Percentiles rank a stretch among this genome's conserved stretches.
phyloP scores from a whole-genome alignment of 2,329 filamentous ascomycete species.

The Penicillium sclerotiorum region DNA sequence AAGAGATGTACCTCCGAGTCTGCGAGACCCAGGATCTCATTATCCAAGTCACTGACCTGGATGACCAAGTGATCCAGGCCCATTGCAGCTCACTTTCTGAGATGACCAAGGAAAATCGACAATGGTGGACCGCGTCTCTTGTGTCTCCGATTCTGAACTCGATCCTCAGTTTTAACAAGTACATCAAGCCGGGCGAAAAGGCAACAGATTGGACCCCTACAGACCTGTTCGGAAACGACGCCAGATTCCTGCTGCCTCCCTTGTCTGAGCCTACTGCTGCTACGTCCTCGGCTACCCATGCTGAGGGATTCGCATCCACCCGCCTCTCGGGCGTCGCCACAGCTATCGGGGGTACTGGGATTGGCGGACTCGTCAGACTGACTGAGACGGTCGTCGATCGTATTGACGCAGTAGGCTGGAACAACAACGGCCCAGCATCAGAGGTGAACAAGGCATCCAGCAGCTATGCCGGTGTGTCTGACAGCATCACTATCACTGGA shows the following conservation, averaged over 20 bases:
- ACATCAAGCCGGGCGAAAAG: constrained; percentile 38
- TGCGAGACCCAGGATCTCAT: constrained; percentile 44
- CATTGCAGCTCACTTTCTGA: constrained; percentile 26
- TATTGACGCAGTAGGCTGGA: constrained; percentile 40
- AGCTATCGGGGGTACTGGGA: constrained; percentile 4
- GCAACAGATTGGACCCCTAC: constrained; percentile 35
- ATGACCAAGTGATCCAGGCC: constrained; percentile 31
- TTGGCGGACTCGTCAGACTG: constrained; percentile 19
- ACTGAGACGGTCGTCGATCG: constrained; percentile 38
- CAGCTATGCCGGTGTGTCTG: no score
- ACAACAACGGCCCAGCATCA: neutral
- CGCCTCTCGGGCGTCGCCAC: neutral
- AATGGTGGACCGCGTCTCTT: constrained; percentile 46
- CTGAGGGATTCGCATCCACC: neutral
- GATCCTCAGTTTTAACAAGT: constrained; percentile 34
- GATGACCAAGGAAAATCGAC: constrained; percentile 35
- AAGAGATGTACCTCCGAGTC: constrained; percentile 36
- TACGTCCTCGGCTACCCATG: neutral
- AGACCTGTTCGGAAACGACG: constrained; percentile 28
- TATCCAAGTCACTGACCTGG: constrained; percentile 22
- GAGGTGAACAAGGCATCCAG: neutral
- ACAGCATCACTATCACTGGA: neutral
- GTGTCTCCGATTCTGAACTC: constrained; percentile 39
- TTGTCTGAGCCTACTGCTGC: neutral
- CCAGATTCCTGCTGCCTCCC: neutral